Conservation (phyloP, 148 eudicot species). For the Fallopia convolvulus region DNA sequence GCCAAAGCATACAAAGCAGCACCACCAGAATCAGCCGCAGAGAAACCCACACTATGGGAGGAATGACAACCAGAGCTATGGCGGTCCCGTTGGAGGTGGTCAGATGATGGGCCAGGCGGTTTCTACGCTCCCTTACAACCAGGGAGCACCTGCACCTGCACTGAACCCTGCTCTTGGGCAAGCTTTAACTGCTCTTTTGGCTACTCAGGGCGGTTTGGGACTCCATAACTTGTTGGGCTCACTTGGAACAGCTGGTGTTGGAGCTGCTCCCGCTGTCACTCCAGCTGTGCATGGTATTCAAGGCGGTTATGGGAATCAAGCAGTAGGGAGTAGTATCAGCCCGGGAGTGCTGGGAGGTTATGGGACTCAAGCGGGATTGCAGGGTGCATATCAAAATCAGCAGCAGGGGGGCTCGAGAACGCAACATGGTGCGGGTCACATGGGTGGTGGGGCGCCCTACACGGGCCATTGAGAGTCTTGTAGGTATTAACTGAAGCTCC, state of each 20-base stretch:
- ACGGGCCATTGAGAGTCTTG: constrained; percentile 48
- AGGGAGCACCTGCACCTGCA: constrained; percentile 29
- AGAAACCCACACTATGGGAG: constrained; percentile 39
- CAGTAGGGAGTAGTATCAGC: constrained; percentile 13
- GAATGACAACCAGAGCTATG: constrained; percentile 47
- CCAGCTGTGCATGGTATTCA: constrained; percentile 49
- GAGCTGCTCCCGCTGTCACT: constrained; percentile 22
- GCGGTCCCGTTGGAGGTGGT: constrained; percentile 35
- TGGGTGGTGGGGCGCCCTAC: constrained; percentile 44
- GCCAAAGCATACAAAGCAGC: constrained; percentile 51
- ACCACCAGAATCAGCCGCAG: constrained; percentile 29
- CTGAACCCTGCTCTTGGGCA: constrained; percentile 74
- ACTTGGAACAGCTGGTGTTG: constrained; percentile 46
- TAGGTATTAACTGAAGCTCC: constrained; percentile 12
- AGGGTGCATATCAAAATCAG: constrained; percentile 44
- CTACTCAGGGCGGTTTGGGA: constrained; percentile 75
- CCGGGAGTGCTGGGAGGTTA: constrained; percentile 42
- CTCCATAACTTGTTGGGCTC: constrained; percentile 60
- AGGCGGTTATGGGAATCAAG: constrained; percentile 28
- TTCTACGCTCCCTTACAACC: constrained; percentile 35
- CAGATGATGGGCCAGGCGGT: constrained; percentile 55
- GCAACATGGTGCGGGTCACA: constrained; percentile 49
- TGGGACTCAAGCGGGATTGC: constrained; percentile 42
- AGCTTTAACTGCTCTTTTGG: constrained; percentile 72
- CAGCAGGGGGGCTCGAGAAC: constrained; percentile 66